Conservation (phyloP, 306 rosid genomes). For the Fragaria vesca region DNA sequence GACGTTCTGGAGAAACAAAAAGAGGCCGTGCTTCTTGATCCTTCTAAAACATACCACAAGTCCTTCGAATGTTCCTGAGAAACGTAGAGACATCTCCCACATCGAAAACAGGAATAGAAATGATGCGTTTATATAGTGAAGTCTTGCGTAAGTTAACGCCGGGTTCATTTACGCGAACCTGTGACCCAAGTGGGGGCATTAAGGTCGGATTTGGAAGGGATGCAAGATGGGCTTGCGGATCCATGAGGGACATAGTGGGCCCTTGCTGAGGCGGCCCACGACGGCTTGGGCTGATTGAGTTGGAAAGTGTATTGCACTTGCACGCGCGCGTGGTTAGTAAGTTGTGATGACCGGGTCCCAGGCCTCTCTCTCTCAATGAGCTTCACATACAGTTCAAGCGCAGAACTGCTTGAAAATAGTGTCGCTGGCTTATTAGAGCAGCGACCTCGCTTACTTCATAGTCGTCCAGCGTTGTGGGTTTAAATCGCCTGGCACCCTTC, state of each 20-base stretch:
- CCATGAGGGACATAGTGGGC: not conserved
- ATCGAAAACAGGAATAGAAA: not conserved
- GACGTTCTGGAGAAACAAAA: constrained; percentile 30
- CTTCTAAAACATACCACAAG: constrained; percentile 36
- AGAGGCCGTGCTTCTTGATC: constrained; percentile 27
- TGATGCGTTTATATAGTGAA: not conserved
- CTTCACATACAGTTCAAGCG: not conserved
- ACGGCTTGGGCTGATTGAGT: not conserved
- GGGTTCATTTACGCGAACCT: not conserved
- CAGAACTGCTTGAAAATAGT: not conserved
- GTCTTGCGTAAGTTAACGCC: rapidly evolving
- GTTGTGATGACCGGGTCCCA: not conserved
- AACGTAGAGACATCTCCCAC: not conserved
- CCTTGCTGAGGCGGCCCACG: not conserved
- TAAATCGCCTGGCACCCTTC: not conserved
- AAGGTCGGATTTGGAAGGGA: not conserved
- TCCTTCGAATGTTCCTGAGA: constrained; percentile 9
- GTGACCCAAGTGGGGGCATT: constrained; percentile 6
- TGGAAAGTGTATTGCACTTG: not conserved
- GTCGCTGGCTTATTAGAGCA: constrained; percentile 12
- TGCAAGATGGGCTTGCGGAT: not conserved
- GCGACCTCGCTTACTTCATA: not conserved
- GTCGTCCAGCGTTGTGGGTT: not conserved
- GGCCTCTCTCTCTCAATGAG: not conserved
- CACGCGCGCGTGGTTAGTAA: not conserved